phyloP scores from a whole-genome alignment of 345 rosid species.

The Citrus unshiu region DNA sequence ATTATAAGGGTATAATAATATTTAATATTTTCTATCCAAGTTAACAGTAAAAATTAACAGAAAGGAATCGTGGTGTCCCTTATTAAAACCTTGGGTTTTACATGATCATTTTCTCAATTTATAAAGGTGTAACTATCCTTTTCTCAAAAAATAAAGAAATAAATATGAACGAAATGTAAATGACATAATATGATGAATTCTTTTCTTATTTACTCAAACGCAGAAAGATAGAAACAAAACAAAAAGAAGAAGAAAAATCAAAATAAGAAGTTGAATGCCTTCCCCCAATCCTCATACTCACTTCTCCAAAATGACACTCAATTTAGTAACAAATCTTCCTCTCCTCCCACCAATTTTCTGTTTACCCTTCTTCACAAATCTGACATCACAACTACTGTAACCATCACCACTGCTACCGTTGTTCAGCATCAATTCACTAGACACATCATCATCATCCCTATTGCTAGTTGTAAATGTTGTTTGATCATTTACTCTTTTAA shows the following conservation, averaged over 20 bases:
- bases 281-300: background rate
- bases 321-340: slow-evolving; percentile 4
- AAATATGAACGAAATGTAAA: too few species aligned
- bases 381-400: background rate
- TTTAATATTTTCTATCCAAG: too few species aligned
- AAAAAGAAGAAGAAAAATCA: too few species aligned
- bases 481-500: background rate
- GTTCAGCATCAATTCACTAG: background rate
- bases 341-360: background rate
- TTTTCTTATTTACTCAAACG: too few species aligned
- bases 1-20: too few species aligned
- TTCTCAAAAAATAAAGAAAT: too few species aligned
- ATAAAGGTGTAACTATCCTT: too few species aligned
- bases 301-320: slow-evolving; percentile 22
- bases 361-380: background rate
- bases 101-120: too few species aligned
- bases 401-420: background rate
- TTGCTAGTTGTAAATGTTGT: background rate
- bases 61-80: too few species aligned
- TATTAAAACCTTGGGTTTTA: rapidly evolving
- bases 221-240: too few species aligned
- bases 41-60: too few species aligned
- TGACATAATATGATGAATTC: too few species aligned
- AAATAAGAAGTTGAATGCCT: background rate
- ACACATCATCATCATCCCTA: background rate